Percentiles rank a stretch among this genome's conserved stretches.
Conservation (phyloP, 352 stramenopile species). For the Pythium phragmiticola region DNA sequence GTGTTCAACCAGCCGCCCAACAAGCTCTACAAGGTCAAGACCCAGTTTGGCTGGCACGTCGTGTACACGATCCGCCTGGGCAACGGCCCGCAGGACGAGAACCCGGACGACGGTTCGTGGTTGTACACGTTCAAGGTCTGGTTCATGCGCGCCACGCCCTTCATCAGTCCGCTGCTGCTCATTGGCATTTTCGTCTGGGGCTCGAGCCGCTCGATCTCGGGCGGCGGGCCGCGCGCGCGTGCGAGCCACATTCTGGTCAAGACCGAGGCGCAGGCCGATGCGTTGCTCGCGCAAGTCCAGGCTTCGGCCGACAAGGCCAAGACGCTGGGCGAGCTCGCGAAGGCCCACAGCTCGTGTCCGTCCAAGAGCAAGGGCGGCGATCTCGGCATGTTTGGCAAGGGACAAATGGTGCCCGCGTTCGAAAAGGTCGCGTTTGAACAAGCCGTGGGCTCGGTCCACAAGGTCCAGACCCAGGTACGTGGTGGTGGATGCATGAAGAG, state of each 20-base stretch:
- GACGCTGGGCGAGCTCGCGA: conserved; percentile 68
- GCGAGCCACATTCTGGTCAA: conserved; percentile 84
- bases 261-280: conserved; percentile 61
- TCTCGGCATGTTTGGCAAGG: conserved; percentile 65
- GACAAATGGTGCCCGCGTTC: conserved; percentile 78
- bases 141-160: conserved; percentile 24
- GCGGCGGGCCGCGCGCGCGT: conserved; percentile 37
- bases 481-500: neutral
- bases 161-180: conserved; percentile 26
- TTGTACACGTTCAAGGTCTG: conserved; percentile 24
- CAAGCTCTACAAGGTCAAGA: conserved; percentile 42
- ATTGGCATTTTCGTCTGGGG: conserved; percentile 31
- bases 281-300: conserved; percentile 49
- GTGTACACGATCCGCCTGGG: conserved; percentile 34
- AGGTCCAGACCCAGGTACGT: conserved; percentile 74
- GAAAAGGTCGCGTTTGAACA: conserved; percentile 72
- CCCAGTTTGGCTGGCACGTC: conserved; percentile 41
- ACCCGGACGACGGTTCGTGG: conserved; percentile 24
- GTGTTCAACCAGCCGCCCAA: conserved; percentile 32
- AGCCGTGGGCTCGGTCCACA: conserved; percentile 70
- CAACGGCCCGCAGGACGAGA: conserved; percentile 27
- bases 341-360: conserved; percentile 69
- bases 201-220: conserved; percentile 21
- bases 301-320: conserved; percentile 49
- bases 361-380: conserved; percentile 64